Evolutionary conservation across 2,329 filamentous ascomycete species (phyloP), one percentile per base, ranked within the genome.

Genomic region (Fusarium brachygibbosum): DNA sequence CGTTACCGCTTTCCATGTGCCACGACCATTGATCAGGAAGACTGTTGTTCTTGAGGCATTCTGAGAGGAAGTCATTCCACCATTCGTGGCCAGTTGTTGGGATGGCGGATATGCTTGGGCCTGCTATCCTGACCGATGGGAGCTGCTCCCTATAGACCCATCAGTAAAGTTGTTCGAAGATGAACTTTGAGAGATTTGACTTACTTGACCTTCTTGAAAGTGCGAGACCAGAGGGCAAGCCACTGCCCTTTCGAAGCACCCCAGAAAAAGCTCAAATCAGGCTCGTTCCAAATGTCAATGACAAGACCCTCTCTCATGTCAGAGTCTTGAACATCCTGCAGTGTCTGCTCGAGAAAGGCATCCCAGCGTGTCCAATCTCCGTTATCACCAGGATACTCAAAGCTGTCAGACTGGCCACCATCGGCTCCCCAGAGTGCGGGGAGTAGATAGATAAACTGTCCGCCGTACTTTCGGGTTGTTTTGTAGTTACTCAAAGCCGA

Each of bases 241-340:
- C 63, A 74, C 25, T 74, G 73, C 16, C 66, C 54, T 25, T 65
- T 68, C 0, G 67, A 51, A 0, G 65, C 46, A 4, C 29, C 34
- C 73, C 74, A 75, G 41, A 75, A 75, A 11, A 48, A 48, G 5
- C n/a, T 55, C 8, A 71, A 21, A 9, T 86, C 84, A 0, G 85
- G 83, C 73, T 87, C 85, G 58, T 87, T 87, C 85, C 85, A 87
- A 35, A 86, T 80, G 52, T 87, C 85, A 12, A 83, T 74, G 0
- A 83, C 76, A 0, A 87, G 66, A 0, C 77, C 79, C 1, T 75
- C 74, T 21, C 71, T 75, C 72, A 78, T 79, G 32, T 75, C 68
- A 62, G 82, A 82, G 4, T 71, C 74, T 25, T 76, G 78, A 13
- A 82, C 78, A 29, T 76, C 82, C 2, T 72, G 70, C 25, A 82